Conservation (phyloP, 768 basidiomycete genomes). For the Tulasnella calospora region DNA sequence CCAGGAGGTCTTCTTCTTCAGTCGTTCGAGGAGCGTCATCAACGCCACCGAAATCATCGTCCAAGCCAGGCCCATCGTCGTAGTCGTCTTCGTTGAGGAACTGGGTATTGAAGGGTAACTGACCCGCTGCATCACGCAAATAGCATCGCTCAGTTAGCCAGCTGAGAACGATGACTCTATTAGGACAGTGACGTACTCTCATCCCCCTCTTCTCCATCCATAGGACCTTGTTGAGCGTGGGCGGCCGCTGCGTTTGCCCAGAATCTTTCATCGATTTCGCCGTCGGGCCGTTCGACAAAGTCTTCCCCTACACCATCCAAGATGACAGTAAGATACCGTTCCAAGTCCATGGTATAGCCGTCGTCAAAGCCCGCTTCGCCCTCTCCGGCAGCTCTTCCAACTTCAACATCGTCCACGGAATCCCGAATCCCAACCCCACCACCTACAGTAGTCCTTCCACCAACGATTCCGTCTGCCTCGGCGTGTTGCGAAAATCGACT, state of each 20-base stretch:
- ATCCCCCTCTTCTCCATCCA: constrained; percentile 46
- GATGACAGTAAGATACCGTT: neutral
- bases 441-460: neutral
- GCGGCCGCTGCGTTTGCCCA: constrained; percentile 94
- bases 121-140: constrained; percentile 43
- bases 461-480: neutral
- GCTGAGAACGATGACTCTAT: neutral
- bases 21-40: constrained; percentile 40
- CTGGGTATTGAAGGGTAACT: constrained; percentile 86
- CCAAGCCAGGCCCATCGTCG: constrained; percentile 59
- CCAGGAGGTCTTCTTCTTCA: constrained; percentile 83
- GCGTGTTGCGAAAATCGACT: neutral
- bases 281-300: constrained; percentile 46
- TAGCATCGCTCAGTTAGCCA: constrained; percentile 31
- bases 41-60: constrained; percentile 51
- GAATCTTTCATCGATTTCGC: constrained; percentile 92
- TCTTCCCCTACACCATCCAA: constrained; percentile 37
- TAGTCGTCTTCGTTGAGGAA: constrained; percentile 79
- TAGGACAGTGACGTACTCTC: constrained; percentile 49
- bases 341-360: neutral
- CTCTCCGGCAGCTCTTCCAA: neutral
- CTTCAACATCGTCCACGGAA: neutral
- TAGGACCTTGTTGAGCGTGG: constrained; percentile 55
- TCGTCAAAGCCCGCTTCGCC: neutral
- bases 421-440: neutral